Evolutionary conservation across 2,329 filamentous ascomycete genomes (phyloP).

Genomic region (Tolypocladium pustulatum): DNA sequence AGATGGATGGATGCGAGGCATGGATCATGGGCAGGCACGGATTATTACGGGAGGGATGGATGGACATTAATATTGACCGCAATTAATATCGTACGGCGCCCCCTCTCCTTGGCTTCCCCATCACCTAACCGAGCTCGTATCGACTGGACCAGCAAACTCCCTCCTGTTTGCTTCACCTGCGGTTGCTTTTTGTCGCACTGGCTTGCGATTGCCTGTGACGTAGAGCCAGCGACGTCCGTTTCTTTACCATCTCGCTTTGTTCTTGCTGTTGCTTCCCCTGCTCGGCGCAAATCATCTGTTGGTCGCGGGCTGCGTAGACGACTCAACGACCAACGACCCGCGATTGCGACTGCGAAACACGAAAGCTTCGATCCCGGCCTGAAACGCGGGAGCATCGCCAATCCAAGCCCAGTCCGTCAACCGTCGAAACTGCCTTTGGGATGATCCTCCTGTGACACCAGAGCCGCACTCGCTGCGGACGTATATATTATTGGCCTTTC

Average conservation of each 20-base stretch:
- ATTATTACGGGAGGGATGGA: neutral
- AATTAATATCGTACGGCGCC: neutral
- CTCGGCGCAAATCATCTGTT: neutral
- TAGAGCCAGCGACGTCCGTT: neutral
- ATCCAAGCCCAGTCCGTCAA: no score
- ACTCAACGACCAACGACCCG: neutral
- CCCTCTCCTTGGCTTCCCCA: neutral
- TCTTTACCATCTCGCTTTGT: neutral
- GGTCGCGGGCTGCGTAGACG: neutral
- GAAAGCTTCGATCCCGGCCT: neutral
- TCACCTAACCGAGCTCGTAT: neutral
- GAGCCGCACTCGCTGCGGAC: neutral
- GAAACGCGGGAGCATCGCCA: neutral
- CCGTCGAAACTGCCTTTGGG: neutral
- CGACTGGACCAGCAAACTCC: neutral
- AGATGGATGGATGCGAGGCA: neutral
- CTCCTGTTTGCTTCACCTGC: neutral
- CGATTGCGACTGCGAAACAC: neutral
- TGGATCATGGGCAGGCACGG: neutral
- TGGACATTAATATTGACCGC: neutral
- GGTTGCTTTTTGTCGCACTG: neutral
- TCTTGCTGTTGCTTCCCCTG: neutral
- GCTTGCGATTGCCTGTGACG: neutral
- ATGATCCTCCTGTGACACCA: neutral
- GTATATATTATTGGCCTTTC: neutral